A percentile compares a stretch with the other conserved stretches of the same genome.
These are phyloP conservation scores for Eucommia ulmoides DNA, from an alignment of 257 asterid species.

Conservation along the genomic window DNA sequence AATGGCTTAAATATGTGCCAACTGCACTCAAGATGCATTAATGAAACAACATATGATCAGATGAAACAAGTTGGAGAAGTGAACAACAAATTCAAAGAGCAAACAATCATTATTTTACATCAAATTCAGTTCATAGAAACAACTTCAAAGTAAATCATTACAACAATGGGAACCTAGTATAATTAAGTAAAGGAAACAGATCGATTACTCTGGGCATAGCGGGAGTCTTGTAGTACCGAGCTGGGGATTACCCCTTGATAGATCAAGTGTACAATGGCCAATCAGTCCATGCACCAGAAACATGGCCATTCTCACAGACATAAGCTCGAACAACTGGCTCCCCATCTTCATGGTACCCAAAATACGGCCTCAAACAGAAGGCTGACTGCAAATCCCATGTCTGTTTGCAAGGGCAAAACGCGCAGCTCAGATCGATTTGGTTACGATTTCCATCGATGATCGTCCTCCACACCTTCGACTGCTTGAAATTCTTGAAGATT, in stretches of 20 bases:
- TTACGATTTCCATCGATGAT: constrained; percentile 64
- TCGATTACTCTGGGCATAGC: no score
- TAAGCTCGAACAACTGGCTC: constrained; percentile 89
- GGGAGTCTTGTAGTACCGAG: no score
- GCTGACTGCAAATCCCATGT: constrained; percentile 86
- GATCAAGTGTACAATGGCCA: constrained; percentile 63
- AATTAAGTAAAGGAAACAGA: no score
- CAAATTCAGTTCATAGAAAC: no score
- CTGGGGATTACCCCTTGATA: not conserved
- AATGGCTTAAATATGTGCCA: no score
- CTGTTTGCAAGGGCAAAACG: constrained; percentile 49
- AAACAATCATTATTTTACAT: no score
- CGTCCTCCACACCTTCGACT: constrained; percentile 91
- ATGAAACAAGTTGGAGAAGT: no score
- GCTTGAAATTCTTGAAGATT: constrained; percentile 76
- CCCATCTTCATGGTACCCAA: constrained; percentile 80
- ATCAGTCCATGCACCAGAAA: constrained; percentile 96
- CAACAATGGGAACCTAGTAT: no score
- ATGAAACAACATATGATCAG: no score
- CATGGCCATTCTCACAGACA: constrained; percentile 90
- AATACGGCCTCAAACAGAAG: constrained; percentile 72
- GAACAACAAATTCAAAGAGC: no score
- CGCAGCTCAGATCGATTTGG: constrained; percentile 48
- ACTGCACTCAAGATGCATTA: no score
- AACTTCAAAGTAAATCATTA: no score